Evolutionary conservation across 441 rosid genomes (phyloP).

Genomic region (Euphorbia celastroides): DNA sequence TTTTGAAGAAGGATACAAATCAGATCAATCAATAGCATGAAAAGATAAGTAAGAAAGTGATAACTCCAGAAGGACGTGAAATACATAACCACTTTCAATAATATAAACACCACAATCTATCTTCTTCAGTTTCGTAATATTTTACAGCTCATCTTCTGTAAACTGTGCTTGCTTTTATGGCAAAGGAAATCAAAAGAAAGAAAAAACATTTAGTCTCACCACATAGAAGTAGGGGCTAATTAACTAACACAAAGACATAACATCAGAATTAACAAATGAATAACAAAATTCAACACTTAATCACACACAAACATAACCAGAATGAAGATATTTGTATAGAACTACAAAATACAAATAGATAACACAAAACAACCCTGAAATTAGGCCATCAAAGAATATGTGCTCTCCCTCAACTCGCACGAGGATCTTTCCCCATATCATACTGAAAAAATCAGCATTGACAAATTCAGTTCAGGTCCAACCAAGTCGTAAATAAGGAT

Average conservation of each 20-base stretch:
- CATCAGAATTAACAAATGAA: not conserved
- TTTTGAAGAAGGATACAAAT: no score
- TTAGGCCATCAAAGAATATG: not conserved
- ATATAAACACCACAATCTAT: no score
- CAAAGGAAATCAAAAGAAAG: slow-evolving; percentile 4
- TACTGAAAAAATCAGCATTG: not conserved
- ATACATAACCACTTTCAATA: no score
- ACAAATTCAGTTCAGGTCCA: not conserved
- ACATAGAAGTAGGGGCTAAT: not conserved
- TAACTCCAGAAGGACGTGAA: no score
- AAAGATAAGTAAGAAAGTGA: no score
- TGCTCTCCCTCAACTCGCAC: not conserved
- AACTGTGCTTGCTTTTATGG: not conserved
- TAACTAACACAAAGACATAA: not conserved
- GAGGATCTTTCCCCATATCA: not conserved
- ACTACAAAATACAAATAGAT: not conserved
- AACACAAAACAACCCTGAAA: not conserved
- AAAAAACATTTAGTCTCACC: no score
- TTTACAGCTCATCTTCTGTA: not conserved
- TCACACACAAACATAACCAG: not conserved
- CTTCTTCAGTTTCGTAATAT: no score
- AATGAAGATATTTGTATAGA: no score
- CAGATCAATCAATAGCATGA: no score
- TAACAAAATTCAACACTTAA: not conserved
- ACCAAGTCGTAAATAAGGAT: not conserved